Percentiles rank a stretch among this genome's conserved stretches.
These are phyloP conservation scores for Begonia loranthoides DNA, from an alignment of 306 rosid genomes.

Conservation along the genomic window DNA sequence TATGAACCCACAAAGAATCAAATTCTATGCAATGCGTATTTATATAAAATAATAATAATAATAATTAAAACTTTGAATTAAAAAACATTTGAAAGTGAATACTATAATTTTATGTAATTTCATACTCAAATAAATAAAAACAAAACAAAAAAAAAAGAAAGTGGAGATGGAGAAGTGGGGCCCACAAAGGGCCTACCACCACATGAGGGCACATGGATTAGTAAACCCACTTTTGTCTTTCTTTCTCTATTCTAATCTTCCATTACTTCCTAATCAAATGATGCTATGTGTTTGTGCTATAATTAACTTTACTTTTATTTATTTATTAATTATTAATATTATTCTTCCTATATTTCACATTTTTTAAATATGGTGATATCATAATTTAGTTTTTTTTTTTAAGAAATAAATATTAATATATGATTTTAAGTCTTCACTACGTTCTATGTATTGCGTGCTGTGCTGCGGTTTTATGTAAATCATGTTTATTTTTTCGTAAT, in stretches of 20 bases:
- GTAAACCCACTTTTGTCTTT: conserved; percentile 9
- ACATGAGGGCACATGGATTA: conserved; percentile 45
- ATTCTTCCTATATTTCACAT: no score
- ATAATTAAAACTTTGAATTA: no score
- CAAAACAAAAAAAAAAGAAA: neutral
- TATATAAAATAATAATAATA: neutral
- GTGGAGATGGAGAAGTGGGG: conserved; percentile 37
- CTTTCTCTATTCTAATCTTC: conserved; percentile 13
- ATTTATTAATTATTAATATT: neutral
- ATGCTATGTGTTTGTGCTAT: conserved; percentile 14
- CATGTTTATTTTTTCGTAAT: no score
- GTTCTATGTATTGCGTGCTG: no score
- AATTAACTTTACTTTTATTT: neutral
- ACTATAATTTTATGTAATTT: no score
- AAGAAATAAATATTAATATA: no score
- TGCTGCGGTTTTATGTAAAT: no score
- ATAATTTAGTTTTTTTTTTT: no score
- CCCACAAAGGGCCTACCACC: conserved; percentile 39
- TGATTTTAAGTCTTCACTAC: no score
- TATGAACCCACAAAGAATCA: neutral
- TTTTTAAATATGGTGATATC: neutral
- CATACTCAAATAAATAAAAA: no score
- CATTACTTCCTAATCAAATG: conserved; percentile 14
- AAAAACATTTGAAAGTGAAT: no score
- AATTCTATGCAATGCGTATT: neutral